These are phyloP conservation scores for Aspergillus sp. DNA, from an alignment of 2,329 filamentous ascomycete species.

Conservation along the genomic window DNA sequence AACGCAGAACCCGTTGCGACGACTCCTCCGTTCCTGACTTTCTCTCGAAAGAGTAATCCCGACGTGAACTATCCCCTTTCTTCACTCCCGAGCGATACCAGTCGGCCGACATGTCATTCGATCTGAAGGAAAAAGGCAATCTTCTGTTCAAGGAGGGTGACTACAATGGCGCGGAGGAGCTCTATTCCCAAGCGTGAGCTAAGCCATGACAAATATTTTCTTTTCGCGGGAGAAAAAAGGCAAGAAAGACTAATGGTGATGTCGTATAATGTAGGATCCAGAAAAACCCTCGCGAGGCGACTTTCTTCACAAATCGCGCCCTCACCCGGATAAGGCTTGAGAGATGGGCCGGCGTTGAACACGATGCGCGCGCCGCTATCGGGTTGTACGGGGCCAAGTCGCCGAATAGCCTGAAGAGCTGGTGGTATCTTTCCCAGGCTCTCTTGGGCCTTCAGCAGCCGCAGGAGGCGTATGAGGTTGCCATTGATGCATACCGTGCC, in stretches of 20 bases:
- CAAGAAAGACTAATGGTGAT: background rate
- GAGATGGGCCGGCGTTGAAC: conserved; percentile 71
- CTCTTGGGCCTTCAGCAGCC: conserved; percentile 72
- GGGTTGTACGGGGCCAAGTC: conserved; percentile 55
- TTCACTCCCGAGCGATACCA: background rate
- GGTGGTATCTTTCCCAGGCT: conserved; percentile 80
- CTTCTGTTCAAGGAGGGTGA: conserved; percentile 47
- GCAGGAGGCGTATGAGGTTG: conserved; percentile 70
- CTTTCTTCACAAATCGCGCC: conserved; percentile 86
- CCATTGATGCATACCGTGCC: conserved; percentile 69
- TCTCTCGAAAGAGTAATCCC: conserved; percentile 4
- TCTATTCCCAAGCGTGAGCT: conserved; percentile 47
- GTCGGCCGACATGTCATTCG: conserved; percentile 31
- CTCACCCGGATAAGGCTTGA: conserved; percentile 75
- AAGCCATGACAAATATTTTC: background rate
- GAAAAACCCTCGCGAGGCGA: conserved; percentile 72
- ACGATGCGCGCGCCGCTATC: conserved; percentile 75
- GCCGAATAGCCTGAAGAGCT: conserved; percentile 72
- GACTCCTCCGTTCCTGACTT: background rate
- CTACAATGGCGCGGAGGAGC: conserved; percentile 46
- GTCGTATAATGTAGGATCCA: conserved; percentile 59
- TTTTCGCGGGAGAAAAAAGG: background rate
- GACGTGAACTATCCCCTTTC: background rate
- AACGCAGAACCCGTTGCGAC: conserved; percentile 3
- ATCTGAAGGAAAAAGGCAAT: conserved; percentile 47